A percentile compares a stretch with the other conserved stretches of the same genome.
Conservation (phyloP, 2,329 filamentous ascomycete genomes). For the Colletotrichum filicis region DNA sequence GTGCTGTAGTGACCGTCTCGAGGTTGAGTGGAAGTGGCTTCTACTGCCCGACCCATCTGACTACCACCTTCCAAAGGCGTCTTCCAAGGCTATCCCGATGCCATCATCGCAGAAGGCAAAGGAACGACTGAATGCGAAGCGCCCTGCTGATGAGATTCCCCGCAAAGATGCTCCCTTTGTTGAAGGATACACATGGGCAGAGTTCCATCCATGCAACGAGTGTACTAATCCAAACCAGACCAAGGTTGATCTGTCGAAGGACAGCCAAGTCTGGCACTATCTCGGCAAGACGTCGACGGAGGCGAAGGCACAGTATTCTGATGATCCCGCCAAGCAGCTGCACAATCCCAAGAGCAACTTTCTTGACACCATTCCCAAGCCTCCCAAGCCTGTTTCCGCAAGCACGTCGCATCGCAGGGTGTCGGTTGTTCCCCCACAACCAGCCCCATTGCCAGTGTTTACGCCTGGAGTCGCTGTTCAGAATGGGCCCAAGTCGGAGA, state of each 20-base stretch:
- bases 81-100: conserved; percentile 77
- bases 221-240: conserved; percentile 66
- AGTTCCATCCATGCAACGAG: conserved; percentile 76
- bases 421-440: conserved; percentile 27
- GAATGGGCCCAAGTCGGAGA: conserved; percentile 47
- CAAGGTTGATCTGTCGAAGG: conserved; percentile 76
- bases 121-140: conserved; percentile 75
- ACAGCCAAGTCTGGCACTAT: conserved; percentile 88
- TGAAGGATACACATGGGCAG: conserved; percentile 79
- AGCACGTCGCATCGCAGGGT: conserved; percentile 38
- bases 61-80: conserved; percentile 79
- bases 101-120: conserved; percentile 71
- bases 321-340: conserved; percentile 69
- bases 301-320: conserved; percentile 89
- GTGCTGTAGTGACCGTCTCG: conserved; percentile 72
- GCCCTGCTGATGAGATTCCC: conserved; percentile 69
- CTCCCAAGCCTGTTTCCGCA: conserved; percentile 50
- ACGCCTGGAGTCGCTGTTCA: conserved; percentile 10
- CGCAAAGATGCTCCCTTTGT: conserved; percentile 74
- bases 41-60: conserved; percentile 78
- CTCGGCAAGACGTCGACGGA: conserved; percentile 89
- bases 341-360: conserved; percentile 79
- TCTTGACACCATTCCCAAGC: conserved; percentile 74
- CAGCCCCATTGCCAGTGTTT: conserved; percentile 16
- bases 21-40: conserved; percentile 88